phyloP scores from a whole-genome alignment of 1,284 basidiomycete genomes.

The Peniophora sp. region DNA sequence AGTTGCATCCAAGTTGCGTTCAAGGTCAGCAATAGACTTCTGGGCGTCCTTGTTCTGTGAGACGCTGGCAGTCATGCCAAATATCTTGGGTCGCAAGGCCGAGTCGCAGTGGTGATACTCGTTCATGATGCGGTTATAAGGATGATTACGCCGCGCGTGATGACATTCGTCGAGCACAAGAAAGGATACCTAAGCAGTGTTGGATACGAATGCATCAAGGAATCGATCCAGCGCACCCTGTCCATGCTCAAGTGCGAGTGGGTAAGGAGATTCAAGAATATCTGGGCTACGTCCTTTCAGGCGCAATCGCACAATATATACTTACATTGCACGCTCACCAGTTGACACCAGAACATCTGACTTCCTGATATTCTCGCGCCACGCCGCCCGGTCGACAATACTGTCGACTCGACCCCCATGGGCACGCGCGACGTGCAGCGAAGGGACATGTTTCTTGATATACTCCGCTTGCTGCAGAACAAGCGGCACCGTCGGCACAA shows the following conservation, averaged over 20 bases:
- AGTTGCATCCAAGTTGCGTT: constrained; percentile 62
- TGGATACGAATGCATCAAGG: not conserved
- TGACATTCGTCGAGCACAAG: constrained; percentile 82
- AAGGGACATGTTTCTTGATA: constrained; percentile 49
- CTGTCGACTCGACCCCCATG: constrained; percentile 65
- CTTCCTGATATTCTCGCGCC: constrained; percentile 54
- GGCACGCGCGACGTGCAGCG: constrained; percentile 57
- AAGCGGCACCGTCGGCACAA: constrained; percentile 76
- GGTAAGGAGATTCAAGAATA: constrained; percentile 69
- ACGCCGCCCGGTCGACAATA: constrained; percentile 55
- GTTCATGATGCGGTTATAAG: constrained; percentile 74
- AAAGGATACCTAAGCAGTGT: constrained; percentile 49
- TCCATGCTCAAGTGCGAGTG: constrained; percentile 73
- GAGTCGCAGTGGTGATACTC: constrained; percentile 56
- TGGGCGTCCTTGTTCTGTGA: constrained; percentile 52
- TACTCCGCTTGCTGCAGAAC: constrained; percentile 76
- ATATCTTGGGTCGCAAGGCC: constrained; percentile 62
- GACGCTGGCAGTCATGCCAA: constrained; percentile 70
- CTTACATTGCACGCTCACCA: constrained; percentile 29
- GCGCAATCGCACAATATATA: not conserved
- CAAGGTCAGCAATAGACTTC: constrained; percentile 53
- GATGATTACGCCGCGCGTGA: constrained; percentile 71
- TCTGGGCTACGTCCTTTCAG: constrained; percentile 49
- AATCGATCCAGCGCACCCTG: constrained; percentile 31
- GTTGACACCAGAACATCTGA: constrained; percentile 80